Conservation (phyloP, 2,329 filamentous ascomycete species). For the Mollisia scopiformis region DNA sequence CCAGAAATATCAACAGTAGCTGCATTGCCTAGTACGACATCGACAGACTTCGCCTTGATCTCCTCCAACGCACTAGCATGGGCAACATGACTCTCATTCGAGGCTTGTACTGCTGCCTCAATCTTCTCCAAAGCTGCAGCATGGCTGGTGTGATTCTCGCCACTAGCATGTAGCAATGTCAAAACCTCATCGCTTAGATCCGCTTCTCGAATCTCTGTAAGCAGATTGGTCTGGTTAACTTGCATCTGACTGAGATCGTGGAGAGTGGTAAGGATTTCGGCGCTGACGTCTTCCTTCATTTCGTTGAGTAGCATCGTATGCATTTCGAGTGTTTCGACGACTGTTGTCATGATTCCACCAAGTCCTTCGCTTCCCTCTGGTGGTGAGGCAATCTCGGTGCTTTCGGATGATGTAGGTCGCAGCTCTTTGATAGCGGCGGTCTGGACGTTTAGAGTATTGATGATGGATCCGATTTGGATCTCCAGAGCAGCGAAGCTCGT, state of each 20-base stretch:
- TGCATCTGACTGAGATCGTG: slow-evolving; percentile 29
- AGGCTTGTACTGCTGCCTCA: slow-evolving; percentile 20
- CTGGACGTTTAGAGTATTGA: slow-evolving; percentile 25
- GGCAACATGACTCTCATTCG: slow-evolving; percentile 20
- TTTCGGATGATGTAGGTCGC: slow-evolving; percentile 1
- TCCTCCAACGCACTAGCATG: slow-evolving; percentile 23
- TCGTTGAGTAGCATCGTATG: slow-evolving; percentile 32
- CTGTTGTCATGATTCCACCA: slow-evolving; percentile 16
- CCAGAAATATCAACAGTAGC: background rate
- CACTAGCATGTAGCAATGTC: slow-evolving; percentile 32
- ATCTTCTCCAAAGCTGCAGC: slow-evolving; percentile 20
- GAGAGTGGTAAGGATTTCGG: slow-evolving; percentile 36
- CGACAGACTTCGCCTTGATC: slow-evolving; percentile 22
- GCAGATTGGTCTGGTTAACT: slow-evolving; percentile 21
- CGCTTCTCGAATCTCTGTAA: slow-evolving; percentile 30
- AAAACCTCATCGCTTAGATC: slow-evolving; percentile 37
- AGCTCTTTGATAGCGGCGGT: slow-evolving; percentile 23
- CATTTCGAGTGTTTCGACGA: slow-evolving; percentile 26
- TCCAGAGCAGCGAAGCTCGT: slow-evolving; percentile 19
- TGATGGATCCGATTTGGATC: slow-evolving; percentile 25
- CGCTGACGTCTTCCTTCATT: slow-evolving; percentile 36
- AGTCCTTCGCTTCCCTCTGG: slow-evolving; percentile 6
- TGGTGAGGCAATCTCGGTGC: slow-evolving; percentile 12
- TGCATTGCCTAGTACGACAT: background rate
- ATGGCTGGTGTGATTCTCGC: slow-evolving; percentile 27